Percentiles rank a stretch among this genome's conserved stretches.
phyloP scores from a whole-genome alignment of 2,329 filamentous ascomycete species.

The Tympanopsis confertula region DNA sequence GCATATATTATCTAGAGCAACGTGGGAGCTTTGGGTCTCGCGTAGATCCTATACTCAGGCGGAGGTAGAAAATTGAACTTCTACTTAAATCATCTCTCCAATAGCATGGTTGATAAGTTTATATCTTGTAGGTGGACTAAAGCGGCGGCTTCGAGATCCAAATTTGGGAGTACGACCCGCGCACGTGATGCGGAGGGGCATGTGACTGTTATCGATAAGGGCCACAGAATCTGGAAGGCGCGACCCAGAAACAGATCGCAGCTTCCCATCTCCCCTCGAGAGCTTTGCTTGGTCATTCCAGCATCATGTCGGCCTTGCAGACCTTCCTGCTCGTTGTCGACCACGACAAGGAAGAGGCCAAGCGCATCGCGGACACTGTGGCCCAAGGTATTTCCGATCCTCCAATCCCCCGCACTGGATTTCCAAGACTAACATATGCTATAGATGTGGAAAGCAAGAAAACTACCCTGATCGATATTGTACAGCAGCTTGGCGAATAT shows the following conservation, averaged over 20 bases:
- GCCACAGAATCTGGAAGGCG: no score
- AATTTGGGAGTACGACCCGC: no score
- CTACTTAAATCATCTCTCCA: no score
- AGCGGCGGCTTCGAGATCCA: no score
- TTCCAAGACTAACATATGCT: slow-evolving; percentile 6
- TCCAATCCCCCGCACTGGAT: neutral
- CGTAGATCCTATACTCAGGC: no score
- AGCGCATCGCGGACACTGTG: slow-evolving; percentile 25
- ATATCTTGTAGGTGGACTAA: no score
- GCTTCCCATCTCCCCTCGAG: slow-evolving; percentile 6
- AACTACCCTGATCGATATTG: slow-evolving; percentile 46
- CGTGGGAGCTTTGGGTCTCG: no score
- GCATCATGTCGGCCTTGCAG: slow-evolving; percentile 31
- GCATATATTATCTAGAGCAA: no score
- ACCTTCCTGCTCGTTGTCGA: slow-evolving; percentile 32
- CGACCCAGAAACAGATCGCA: slow-evolving; percentile 10
- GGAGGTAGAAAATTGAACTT: no score
- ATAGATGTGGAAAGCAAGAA: slow-evolving; percentile 46
- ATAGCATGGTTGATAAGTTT: no score
- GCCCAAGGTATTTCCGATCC: slow-evolving; percentile 23
- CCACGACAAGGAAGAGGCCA: slow-evolving; percentile 29
- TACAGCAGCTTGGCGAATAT: slow-evolving; percentile 54
- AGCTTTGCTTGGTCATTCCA: slow-evolving; percentile 5
- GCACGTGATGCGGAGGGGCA: no score
- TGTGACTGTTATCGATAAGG: slow-evolving; percentile 20